A percentile compares a stretch with the other conserved stretches of the same genome.
Conservation (phyloP, 177 flowering plant species). For the Vitis hybrid region DNA sequence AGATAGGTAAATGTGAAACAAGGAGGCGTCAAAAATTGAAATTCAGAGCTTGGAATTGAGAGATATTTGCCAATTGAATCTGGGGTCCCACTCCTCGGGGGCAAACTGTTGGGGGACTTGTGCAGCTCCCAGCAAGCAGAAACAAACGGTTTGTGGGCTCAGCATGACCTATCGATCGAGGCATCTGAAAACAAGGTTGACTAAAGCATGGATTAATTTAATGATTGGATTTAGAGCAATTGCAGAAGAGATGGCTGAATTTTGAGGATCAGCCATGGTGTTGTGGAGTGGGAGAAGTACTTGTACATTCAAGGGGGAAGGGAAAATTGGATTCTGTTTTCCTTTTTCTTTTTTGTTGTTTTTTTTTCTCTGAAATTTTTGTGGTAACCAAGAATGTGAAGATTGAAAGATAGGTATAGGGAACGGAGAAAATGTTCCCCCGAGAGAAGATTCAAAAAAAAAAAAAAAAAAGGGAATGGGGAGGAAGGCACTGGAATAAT, state of each 20-base stretch:
- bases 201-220: no score
- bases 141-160: no score
- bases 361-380: constrained; percentile 23
- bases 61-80: no score
- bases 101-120: no score
- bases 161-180: no score
- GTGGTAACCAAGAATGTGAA: constrained; percentile 33
- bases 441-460: constrained; percentile 33
- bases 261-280: constrained; percentile 55
- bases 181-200: no score
- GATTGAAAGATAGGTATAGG: constrained; percentile 46
- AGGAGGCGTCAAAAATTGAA: not conserved
- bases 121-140: no score
- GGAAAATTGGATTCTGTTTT: constrained; percentile 12
- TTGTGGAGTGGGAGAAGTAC: constrained; percentile 7
- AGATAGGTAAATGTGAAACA: constrained; percentile 38
- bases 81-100: no score
- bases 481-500: constrained; percentile 24
- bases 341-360: constrained; percentile 6
- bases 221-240: no score
- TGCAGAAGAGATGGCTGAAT: constrained; percentile 41
- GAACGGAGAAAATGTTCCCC: constrained; percentile 31
- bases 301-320: constrained; percentile 34
- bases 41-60: no score
- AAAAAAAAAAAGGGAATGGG: constrained; percentile 7